These are phyloP conservation scores for Asterochloris sp. DNA, from an alignment of 139 green algal genomes.

Conservation along the genomic window DNA sequence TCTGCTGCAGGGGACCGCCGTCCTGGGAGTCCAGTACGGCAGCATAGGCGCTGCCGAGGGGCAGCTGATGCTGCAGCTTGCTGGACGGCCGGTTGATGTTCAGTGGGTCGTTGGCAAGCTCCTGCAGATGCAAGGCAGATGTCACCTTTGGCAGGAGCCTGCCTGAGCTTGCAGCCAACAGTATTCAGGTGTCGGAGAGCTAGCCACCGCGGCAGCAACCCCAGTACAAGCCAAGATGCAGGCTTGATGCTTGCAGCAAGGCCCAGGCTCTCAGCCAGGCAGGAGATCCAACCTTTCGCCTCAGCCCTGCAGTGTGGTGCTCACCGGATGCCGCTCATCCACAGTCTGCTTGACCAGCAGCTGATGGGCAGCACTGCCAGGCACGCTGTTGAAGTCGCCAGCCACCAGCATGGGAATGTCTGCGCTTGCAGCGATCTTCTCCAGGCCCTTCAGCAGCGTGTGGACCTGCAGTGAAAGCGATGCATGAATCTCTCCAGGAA, in stretches of 20 bases:
- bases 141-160: too few species aligned
- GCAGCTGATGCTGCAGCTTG: constrained; percentile 75
- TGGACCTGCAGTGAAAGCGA: constrained; percentile 67
- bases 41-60: constrained; percentile 55
- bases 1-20: constrained; percentile 19
- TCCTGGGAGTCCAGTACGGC: constrained; percentile 26
- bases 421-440: constrained; percentile 95
- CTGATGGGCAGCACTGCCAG: constrained; percentile 84
- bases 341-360: constrained; percentile 82
- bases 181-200: too few species aligned
- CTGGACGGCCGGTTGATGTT: constrained; percentile 66
- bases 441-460: constrained; percentile 97
- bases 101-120: constrained; percentile 75
- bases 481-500: too few species aligned
- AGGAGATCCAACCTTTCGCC: background rate
- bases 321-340: constrained; percentile 64
- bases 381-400: constrained; percentile 96
- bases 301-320: background rate
- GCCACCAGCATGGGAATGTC: constrained; percentile 95
- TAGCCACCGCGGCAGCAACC: too few species aligned
- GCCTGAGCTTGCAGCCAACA: too few species aligned
- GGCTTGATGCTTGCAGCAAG: too few species aligned
- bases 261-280: background rate
- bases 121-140: constrained; percentile 19
- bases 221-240: too few species aligned